A percentile compares a stretch with the other conserved stretches of the same genome.
Evolutionary conservation across 805 yeast species (phyloP).

Genomic region (Teunomyces barrocoloradensis): DNA sequence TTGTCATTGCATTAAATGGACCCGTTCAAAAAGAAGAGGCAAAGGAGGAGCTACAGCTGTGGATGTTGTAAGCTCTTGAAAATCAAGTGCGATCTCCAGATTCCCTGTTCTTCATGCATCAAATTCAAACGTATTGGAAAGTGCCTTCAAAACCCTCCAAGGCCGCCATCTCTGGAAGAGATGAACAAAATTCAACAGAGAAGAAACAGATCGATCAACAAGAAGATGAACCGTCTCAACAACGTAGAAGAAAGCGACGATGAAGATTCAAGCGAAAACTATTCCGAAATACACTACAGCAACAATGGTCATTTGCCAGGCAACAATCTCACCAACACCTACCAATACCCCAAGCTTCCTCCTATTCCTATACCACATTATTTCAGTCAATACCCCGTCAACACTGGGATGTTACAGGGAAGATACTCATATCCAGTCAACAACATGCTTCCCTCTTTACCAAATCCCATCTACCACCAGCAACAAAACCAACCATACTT

Average conservation of each 20-base stretch:
- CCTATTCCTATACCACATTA: conserved; percentile 1
- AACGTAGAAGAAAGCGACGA: conserved; percentile 3
- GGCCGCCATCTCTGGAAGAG: conserved; percentile 44
- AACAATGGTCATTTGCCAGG: background rate
- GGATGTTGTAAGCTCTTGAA: conserved; percentile 56
- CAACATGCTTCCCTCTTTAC: background rate
- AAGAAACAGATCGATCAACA: conserved; percentile 18
- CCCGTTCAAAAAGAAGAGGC: conserved; percentile 25
- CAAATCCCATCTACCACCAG: background rate
- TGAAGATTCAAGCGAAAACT: background rate
- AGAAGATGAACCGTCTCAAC: conserved; percentile 2
- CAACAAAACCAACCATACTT: background rate
- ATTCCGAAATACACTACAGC: background rate
- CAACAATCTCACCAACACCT: background rate
- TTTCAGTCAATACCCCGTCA: conserved; percentile 1
- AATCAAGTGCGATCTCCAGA: conserved; percentile 49
- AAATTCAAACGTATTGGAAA: conserved; percentile 36
- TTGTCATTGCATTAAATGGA: conserved; percentile 1
- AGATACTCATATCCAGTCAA: background rate
- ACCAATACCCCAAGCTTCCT: background rate
- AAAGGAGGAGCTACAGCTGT: conserved; percentile 52
- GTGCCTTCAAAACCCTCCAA: conserved; percentile 41
- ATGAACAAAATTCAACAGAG: conserved; percentile 28
- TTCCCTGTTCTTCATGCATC: conserved; percentile 48
- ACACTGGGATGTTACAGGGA: background rate